Percentiles rank a stretch among this genome's conserved stretches.
Conservation (phyloP, 495 filamentous ascomycete genomes). For the Penicillium lagena region DNA sequence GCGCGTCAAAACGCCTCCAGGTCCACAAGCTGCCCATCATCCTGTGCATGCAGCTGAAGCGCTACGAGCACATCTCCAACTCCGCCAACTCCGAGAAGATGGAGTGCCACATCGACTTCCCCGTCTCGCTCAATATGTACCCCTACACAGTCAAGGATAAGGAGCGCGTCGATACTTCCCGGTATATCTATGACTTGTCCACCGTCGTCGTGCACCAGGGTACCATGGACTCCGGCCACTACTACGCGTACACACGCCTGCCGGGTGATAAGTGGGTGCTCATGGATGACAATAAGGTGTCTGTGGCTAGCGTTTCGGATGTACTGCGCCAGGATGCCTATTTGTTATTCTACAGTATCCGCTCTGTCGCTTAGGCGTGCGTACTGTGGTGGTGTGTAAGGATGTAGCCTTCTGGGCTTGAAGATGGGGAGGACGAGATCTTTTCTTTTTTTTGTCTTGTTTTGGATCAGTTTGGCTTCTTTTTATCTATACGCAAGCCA, state of each 20-base stretch:
- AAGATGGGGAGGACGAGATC: no score
- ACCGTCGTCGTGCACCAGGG: constrained; percentile 81
- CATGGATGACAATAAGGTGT: constrained; percentile 89
- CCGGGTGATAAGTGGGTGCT: constrained; percentile 79
- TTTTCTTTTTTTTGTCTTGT: no score
- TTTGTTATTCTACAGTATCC: constrained; percentile 78
- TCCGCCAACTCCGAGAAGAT: constrained; percentile 68
- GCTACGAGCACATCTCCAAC: constrained; percentile 68
- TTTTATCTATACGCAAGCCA: no score
- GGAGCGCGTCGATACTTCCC: constrained; percentile 30
- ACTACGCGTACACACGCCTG: constrained; percentile 73
- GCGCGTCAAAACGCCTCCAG: constrained; percentile 71
- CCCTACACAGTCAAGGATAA: constrained; percentile 66
- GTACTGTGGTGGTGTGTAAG: no score
- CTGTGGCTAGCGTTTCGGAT: constrained; percentile 66
- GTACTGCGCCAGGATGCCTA: constrained; percentile 80
- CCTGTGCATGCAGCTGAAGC: constrained; percentile 88
- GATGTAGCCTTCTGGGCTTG: no score
- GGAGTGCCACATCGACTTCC: constrained; percentile 73
- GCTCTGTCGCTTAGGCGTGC: constrained; percentile 38
- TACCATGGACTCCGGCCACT: constrained; percentile 84
- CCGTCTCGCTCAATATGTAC: constrained; percentile 78
- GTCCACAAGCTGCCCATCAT: constrained; percentile 78
- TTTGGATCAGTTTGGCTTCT: no score
- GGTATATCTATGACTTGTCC: constrained; percentile 72